These are phyloP conservation scores for Spatholobus suberectus DNA, from an alignment of 306 rosid species.

Conservation along the genomic window DNA sequence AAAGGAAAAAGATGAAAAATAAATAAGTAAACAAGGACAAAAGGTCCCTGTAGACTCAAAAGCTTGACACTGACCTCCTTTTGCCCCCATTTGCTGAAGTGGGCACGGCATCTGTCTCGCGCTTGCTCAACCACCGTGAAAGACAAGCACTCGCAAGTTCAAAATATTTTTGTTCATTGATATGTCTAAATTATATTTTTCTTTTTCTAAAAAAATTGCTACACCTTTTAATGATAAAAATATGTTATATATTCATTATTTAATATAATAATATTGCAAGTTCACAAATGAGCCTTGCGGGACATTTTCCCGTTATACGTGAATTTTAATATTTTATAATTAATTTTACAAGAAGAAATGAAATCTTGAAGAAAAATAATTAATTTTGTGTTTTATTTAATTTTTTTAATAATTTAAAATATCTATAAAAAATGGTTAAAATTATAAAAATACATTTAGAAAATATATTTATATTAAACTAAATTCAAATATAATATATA, in stretches of 20 bases:
- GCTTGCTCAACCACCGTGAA: neutral
- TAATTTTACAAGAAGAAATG: neutral
- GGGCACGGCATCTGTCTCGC: constrained; percentile 50
- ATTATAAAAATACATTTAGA: neutral
- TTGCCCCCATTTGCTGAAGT: constrained; percentile 42
- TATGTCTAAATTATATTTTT: neutral
- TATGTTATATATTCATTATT: neutral
- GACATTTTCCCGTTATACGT: neutral
- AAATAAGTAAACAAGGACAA: neutral
- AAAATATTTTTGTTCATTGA: neutral
- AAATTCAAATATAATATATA: neutral
- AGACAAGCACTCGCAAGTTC: neutral
- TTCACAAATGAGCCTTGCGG: neutral
- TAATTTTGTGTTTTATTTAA: neutral
- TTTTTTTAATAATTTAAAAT: neutral
- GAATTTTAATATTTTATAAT: neutral
- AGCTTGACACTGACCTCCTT: constrained; percentile 34
- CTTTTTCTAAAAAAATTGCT: neutral
- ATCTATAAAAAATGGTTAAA: neutral
- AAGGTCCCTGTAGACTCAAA: constrained; percentile 16
- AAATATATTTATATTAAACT: neutral
- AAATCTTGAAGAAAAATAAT: neutral
- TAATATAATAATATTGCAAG: neutral
- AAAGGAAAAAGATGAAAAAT: too few species aligned
- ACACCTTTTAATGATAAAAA: neutral